Evolutionary conservation across 768 basidiomycete genomes (phyloP), one percentile per base, ranked within the genome.

Genomic region (Dentipellis sp.): DNA sequence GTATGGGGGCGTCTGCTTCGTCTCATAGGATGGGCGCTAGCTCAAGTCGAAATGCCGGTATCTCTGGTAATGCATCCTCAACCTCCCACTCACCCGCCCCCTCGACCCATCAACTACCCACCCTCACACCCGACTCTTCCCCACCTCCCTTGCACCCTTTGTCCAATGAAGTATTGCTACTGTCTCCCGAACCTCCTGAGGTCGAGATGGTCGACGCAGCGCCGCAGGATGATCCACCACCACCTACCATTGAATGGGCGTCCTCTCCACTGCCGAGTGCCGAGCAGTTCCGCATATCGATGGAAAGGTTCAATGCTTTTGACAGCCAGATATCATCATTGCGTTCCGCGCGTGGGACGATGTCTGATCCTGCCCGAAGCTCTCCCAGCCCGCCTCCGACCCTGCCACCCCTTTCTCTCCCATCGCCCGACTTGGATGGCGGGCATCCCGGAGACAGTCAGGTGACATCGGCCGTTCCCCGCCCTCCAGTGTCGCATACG

Each of bases 251-350:
- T 35, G 52, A 40, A 52, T 56, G 35, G 45, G 52, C 8, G 40
- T 39, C 8, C 53, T 39, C 23, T 12, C 60, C 14, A 39, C 4
- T 19, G 17, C 36, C 10, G 53, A 53, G n/a, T 53, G 53, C 50
- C 54, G 61, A 62, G 16, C 59, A 62, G 45, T 62, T 62, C 49
- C 52, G 59, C 17, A 50, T 57, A 16, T 62, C 61, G 35, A 62
- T 62, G 61, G 61, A 62, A 50, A 55, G 61, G 21, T 62, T 62
- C 19, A 59, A 57, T 51, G 59, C 61, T 2, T 62, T 62, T 45
- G 61, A 62, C 50, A 62, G 61, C 42, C 59, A 62, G 51, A 62
- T 62, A 37, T 62, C 61, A 39, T 61, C 29, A 14, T 51, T 62
- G 35, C 61, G 61, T 3, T 56, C 56, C 29, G 29, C 3, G 29